phyloP scores from a whole-genome alignment of 768 basidiomycete genomes.

The Russula olivacea region DNA sequence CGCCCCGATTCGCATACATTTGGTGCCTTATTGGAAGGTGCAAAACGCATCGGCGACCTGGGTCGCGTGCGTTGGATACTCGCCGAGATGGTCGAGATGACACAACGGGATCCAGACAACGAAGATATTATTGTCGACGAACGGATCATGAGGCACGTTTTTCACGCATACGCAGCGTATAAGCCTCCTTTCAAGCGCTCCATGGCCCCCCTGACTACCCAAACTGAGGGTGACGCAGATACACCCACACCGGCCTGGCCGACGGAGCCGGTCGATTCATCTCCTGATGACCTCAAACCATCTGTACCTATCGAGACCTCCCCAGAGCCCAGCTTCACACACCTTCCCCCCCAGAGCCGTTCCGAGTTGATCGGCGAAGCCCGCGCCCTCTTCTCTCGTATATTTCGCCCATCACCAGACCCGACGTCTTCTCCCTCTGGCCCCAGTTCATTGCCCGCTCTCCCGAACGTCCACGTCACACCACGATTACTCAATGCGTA shows the following conservation, averaged over 20 bases:
- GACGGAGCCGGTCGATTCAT: neutral
- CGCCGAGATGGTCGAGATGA: slow-evolving; percentile 62
- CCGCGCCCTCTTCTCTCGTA: slow-evolving; percentile 54
- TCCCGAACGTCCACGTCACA: slow-evolving; percentile 52
- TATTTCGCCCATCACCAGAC: slow-evolving; percentile 33
- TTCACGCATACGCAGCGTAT: slow-evolving; percentile 84
- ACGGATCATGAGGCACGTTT: slow-evolving; percentile 73
- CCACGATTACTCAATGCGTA: slow-evolving; percentile 73
- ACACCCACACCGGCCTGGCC: neutral
- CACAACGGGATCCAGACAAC: slow-evolving; percentile 26
- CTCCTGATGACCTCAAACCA: neutral
- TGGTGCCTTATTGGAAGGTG: slow-evolving; percentile 80
- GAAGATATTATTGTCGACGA: slow-evolving; percentile 45
- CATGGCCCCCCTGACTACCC: slow-evolving; percentile 38
- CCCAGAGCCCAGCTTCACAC: slow-evolving; percentile 32
- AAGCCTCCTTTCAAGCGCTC: slow-evolving; percentile 58
- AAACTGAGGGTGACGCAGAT: slow-evolving; percentile 22
- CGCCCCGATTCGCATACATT: slow-evolving; percentile 65
- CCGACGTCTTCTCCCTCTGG: slow-evolving; percentile 1
- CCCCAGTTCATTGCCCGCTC: neutral
- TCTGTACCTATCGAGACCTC: neutral
- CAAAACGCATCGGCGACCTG: slow-evolving; percentile 82
- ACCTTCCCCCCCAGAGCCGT: slow-evolving; percentile 64
- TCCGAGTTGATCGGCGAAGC: slow-evolving; percentile 70
- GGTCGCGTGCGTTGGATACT: slow-evolving; percentile 83